A percentile compares a stretch with the other conserved stretches of the same genome.
These are phyloP conservation scores for Claviceps arundinis DNA, from an alignment of 2,329 filamentous ascomycete species.

Conservation along the genomic window DNA sequence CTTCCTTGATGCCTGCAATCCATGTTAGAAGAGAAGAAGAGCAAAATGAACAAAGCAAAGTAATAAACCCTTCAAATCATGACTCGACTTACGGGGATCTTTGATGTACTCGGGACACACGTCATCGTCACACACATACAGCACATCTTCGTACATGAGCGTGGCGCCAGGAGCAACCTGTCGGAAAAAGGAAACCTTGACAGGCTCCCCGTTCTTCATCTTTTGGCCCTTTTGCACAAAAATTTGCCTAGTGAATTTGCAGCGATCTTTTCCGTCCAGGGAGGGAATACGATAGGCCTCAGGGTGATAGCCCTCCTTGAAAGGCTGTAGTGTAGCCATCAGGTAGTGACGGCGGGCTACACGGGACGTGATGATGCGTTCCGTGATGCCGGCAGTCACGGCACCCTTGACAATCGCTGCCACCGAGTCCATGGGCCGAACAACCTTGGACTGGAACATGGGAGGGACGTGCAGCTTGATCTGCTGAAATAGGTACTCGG, in stretches of 20 bases:
- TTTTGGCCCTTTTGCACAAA: conserved; percentile 98
- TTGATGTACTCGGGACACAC: conserved; percentile 98
- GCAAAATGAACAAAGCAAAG: no score
- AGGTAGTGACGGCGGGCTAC: conserved; percentile 96
- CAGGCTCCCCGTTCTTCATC: conserved; percentile 97
- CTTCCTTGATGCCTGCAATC: conserved; percentile 82
- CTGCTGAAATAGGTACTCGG: conserved; percentile 97
- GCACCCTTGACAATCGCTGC: conserved; percentile 97
- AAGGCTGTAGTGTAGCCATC: conserved; percentile 96
- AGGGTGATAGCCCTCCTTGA: conserved; percentile 97
- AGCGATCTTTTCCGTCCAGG: conserved; percentile 91
- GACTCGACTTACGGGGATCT: conserved; percentile 73
- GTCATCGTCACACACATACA: conserved; percentile 96
- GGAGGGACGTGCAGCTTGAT: conserved; percentile 97
- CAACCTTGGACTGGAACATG: conserved; percentile 96
- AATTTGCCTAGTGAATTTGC: conserved; percentile 97
- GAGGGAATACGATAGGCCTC: conserved; percentile 96
- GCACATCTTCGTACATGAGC: conserved; percentile 97
- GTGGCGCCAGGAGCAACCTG: conserved; percentile 95
- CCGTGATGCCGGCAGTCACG: conserved; percentile 93
- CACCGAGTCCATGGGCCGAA: conserved; percentile 96
- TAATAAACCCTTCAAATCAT: not conserved
- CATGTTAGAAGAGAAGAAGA: no score
- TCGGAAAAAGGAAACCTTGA: conserved; percentile 97
- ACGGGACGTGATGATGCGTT: conserved; percentile 91